Conservation (phyloP, 1,284 basidiomycete genomes). For the Tylopilus orsonianus region DNA sequence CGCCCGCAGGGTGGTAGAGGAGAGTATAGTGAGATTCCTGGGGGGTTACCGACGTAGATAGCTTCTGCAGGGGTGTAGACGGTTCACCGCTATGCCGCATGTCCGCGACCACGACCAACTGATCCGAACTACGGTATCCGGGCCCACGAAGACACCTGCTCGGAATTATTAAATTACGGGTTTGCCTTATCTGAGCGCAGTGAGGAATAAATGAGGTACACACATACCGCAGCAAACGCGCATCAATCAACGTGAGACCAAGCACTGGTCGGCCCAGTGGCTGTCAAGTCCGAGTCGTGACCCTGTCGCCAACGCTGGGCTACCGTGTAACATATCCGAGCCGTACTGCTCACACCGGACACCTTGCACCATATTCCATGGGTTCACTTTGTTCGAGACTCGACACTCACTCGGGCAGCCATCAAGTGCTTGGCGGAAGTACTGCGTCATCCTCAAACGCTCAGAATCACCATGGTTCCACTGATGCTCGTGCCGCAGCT, state of each 20-base stretch:
- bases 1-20: constrained; percentile 34
- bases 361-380: constrained; percentile 40
- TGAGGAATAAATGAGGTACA: constrained; percentile 25
- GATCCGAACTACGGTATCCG: constrained; percentile 1
- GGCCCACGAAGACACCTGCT: neutral
- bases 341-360: neutral
- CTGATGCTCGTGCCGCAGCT: constrained; percentile 59
- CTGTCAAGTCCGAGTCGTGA: neutral
- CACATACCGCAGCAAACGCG: constrained; percentile 17
- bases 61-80: neutral
- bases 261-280: neutral
- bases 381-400: constrained; percentile 69
- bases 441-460: constrained; percentile 29
- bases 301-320: neutral
- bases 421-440: constrained; percentile 47
- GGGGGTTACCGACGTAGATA: constrained; percentile 28
- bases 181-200: constrained; percentile 15
- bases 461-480: constrained; percentile 28
- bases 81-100: neutral
- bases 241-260: constrained; percentile 19
- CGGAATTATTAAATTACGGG: neutral
- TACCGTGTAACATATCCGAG: constrained; percentile 1
- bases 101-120: neutral
- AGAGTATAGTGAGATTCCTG: constrained; percentile 43
- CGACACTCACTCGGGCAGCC: constrained; percentile 48